Evolutionary conservation across 768 basidiomycete species (phyloP).

Genomic region (Tricholoma terreum): DNA sequence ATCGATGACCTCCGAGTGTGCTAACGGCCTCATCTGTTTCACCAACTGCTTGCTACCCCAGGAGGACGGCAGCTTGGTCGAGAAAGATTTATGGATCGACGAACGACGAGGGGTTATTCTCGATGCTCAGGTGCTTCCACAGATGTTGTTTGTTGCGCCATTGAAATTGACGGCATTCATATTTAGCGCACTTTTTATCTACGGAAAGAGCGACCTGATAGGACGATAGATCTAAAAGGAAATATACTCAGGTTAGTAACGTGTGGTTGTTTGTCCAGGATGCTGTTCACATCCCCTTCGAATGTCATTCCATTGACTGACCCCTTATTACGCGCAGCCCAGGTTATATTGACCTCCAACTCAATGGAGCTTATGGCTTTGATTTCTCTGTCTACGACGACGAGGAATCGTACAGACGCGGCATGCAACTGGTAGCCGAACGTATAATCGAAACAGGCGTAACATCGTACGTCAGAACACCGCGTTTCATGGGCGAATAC

Average conservation of each 20-base stretch:
- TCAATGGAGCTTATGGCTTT: constrained; percentile 87
- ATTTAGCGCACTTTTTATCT: constrained; percentile 65
- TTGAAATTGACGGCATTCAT: constrained; percentile 8
- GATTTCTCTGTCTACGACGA: constrained; percentile 84
- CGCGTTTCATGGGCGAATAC: not conserved
- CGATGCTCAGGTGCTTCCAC: constrained; percentile 59
- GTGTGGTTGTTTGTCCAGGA: not conserved
- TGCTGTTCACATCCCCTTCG: not conserved
- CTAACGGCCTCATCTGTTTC: constrained; percentile 76
- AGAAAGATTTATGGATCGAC: constrained; percentile 83
- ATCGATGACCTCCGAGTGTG: constrained; percentile 35
- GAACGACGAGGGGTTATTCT: constrained; percentile 68
- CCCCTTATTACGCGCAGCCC: constrained; percentile 47
- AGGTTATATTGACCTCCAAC: constrained; percentile 83
- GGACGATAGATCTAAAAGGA: constrained; percentile 66
- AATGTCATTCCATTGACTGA: not conserved
- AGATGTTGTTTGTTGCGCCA: not conserved
- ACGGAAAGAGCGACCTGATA: constrained; percentile 56
- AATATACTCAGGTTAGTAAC: constrained; percentile 64
- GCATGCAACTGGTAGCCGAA: constrained; percentile 68
- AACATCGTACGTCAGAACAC: constrained; percentile 60
- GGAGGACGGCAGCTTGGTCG: constrained; percentile 73
- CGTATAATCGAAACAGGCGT: constrained; percentile 85
- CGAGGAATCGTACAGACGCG: constrained; percentile 63
- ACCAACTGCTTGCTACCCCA: constrained; percentile 80